A percentile compares a stretch with the other conserved stretches of the same genome.
Evolutionary conservation across 2,329 filamentous ascomycete species (phyloP).

Genomic region (Tolypocladium tropicale): DNA sequence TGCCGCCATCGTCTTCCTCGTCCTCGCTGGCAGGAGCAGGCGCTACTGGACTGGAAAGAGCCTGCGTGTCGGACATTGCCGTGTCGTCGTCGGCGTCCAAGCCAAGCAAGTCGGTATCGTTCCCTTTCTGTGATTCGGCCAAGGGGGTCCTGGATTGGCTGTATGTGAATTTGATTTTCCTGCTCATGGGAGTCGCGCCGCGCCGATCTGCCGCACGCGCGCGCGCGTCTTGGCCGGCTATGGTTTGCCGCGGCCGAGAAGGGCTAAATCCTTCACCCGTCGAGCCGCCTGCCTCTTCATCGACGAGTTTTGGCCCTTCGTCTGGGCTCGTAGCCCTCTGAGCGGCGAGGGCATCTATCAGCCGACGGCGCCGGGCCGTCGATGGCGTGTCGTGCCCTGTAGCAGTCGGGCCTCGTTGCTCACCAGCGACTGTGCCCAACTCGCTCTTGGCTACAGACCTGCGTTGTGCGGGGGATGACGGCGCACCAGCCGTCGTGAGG

Average conservation of each 20-base stretch:
- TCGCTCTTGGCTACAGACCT: neutral
- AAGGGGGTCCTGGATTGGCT: constrained; percentile 21
- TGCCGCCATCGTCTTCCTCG: constrained; percentile 26
- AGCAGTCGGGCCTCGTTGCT: neutral
- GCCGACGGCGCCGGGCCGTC: constrained; percentile 4
- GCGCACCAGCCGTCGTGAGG: neutral
- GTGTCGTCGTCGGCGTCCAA: constrained; percentile 7
- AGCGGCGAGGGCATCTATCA: constrained; percentile 9
- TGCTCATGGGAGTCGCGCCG: constrained; percentile 14
- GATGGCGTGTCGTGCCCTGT: neutral
- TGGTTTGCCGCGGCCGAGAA: neutral
- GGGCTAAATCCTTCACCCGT: neutral
- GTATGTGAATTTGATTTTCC: constrained; percentile 24
- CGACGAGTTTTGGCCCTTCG: neutral
- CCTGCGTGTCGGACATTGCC: constrained; percentile 10
- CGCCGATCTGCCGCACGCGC: constrained; percentile 15
- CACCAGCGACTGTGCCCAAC: neutral
- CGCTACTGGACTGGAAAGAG: constrained; percentile 12
- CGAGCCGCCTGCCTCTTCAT: constrained; percentile 1
- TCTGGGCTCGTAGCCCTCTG: neutral
- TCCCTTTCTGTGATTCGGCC: constrained; percentile 15
- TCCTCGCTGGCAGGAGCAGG: constrained; percentile 16
- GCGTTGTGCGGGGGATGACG: neutral
- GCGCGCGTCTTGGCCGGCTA: constrained; percentile 3
- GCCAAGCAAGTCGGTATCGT: constrained; percentile 8